Conservation (phyloP, 192 early-diverging fungal species). For the Rhizoclosmatium globosum region DNA sequence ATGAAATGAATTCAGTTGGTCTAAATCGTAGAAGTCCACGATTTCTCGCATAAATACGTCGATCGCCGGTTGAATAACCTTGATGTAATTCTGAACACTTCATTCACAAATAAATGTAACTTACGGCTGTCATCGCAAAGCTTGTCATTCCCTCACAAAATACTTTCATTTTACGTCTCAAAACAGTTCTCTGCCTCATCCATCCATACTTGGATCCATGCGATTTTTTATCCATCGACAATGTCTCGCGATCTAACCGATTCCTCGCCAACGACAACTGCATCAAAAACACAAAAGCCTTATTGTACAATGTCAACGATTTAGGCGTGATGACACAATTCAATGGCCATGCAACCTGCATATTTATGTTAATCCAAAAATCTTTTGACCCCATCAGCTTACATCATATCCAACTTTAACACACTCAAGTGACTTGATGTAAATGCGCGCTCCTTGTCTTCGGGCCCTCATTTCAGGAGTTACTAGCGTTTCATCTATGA, state of each 20-base stretch:
- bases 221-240: constrained; percentile 20
- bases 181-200: constrained; percentile 19
- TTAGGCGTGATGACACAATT: constrained; percentile 19
- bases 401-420: constrained; percentile 36
- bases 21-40: constrained; percentile 15
- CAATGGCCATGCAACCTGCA: constrained; percentile 25
- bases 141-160: constrained; percentile 31
- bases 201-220: constrained; percentile 20
- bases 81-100: too few species aligned
- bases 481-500: constrained; percentile 6
- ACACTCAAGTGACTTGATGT: background rate
- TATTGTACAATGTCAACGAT: constrained; percentile 21
- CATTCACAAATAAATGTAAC: background rate
- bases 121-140: constrained; percentile 24
- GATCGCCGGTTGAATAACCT: constrained; percentile 29
- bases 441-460: background rate
- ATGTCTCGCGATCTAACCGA: constrained; percentile 10
- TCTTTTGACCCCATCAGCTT: background rate
- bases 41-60: constrained; percentile 6
- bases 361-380: background rate
- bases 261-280: constrained; percentile 28
- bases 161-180: constrained; percentile 28
- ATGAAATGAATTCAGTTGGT: constrained; percentile 16
- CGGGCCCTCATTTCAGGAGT: constrained; percentile 1
- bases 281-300: constrained; percentile 28